Evolutionary conservation across 2,329 filamentous ascomycete species (phyloP).

Genomic region (Phialophora chinensis): DNA sequence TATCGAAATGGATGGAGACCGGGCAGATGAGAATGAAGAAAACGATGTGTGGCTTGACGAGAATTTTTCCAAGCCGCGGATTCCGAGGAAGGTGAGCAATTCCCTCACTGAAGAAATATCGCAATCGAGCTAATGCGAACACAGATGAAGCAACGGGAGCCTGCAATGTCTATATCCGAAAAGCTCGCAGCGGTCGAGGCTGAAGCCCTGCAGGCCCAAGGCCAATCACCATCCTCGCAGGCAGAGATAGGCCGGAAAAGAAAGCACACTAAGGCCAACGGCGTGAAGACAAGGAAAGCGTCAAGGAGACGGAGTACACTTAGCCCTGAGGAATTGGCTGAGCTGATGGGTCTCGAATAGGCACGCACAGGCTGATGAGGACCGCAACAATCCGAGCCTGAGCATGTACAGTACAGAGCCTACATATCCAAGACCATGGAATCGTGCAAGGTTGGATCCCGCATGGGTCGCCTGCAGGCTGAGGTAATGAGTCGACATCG

Average conservation of each 20-base stretch:
- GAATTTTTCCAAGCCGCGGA: slow-evolving; percentile 38
- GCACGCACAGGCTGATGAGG: neutral
- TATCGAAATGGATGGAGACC: neutral
- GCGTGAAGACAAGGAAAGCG: slow-evolving; percentile 19
- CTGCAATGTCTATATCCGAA: slow-evolving; percentile 48
- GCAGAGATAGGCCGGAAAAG: slow-evolving; percentile 31
- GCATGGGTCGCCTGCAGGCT: neutral
- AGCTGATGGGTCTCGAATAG: slow-evolving; percentile 37
- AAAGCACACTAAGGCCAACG: slow-evolving; percentile 20
- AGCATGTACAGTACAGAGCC: neutral
- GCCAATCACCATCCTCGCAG: slow-evolving; percentile 27
- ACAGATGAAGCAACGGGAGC: slow-evolving; percentile 34
- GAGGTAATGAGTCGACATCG: neutral
- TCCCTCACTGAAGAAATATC: neutral
- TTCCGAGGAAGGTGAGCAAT: slow-evolving; percentile 27
- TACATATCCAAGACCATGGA: neutral
- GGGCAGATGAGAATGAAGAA: slow-evolving; percentile 19
- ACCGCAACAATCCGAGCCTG: no score
- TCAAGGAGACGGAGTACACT: slow-evolving; percentile 51
- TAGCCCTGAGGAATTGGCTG: slow-evolving; percentile 51
- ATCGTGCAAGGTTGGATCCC: neutral
- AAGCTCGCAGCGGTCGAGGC: slow-evolving; percentile 52
- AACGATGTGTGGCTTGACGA: slow-evolving; percentile 38
- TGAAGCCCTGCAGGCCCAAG: slow-evolving; percentile 50
- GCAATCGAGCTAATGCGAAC: slow-evolving; percentile 30